Percentiles rank a stretch among this genome's conserved stretches.
These are phyloP conservation scores for Aspergillus aculeatinus DNA, from an alignment of 2,329 filamentous ascomycete species.

Conservation along the genomic window DNA sequence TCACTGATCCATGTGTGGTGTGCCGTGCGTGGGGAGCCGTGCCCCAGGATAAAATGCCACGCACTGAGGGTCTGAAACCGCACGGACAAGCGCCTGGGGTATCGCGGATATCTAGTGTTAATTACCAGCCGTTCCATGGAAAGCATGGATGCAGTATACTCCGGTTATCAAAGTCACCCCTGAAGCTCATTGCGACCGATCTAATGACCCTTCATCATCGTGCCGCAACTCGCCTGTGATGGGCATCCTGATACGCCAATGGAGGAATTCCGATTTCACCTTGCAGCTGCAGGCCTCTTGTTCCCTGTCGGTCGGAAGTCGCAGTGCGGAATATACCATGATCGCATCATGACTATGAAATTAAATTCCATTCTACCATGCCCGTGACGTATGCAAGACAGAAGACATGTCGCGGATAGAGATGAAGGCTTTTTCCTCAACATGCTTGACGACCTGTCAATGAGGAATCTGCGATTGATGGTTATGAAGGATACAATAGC, in stretches of 20 bases:
- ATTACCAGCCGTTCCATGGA: not conserved
- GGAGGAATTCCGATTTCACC: not conserved
- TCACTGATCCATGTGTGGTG: not conserved
- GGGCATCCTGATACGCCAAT: conserved; percentile 8
- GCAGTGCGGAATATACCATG: not conserved
- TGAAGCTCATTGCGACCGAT: conserved; percentile 1
- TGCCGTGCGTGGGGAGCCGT: not conserved
- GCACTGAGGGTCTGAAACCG: not conserved
- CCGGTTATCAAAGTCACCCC: not conserved
- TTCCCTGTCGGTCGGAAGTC: conserved; percentile 12
- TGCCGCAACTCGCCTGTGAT: not conserved
- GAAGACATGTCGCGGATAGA: not conserved
- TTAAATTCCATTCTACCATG: not conserved
- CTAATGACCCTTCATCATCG: conserved; percentile 1
- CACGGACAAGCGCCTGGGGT: not conserved
- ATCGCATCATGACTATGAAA: conserved; percentile 1
- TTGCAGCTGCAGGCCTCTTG: conserved; percentile 12
- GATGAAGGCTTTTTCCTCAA: not conserved
- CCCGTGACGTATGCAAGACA: conserved; percentile 7
- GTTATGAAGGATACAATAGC: not conserved
- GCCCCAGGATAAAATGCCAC: conserved; percentile 1
- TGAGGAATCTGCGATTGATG: too few relatives aligned
- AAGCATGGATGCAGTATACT: not conserved
- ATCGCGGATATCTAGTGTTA: not conserved
- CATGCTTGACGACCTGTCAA: not conserved